Base-by-base conservation (phyloP, 2,329 filamentous ascomycete species). In the Phaeosphaeriaceae sp. region DNA sequence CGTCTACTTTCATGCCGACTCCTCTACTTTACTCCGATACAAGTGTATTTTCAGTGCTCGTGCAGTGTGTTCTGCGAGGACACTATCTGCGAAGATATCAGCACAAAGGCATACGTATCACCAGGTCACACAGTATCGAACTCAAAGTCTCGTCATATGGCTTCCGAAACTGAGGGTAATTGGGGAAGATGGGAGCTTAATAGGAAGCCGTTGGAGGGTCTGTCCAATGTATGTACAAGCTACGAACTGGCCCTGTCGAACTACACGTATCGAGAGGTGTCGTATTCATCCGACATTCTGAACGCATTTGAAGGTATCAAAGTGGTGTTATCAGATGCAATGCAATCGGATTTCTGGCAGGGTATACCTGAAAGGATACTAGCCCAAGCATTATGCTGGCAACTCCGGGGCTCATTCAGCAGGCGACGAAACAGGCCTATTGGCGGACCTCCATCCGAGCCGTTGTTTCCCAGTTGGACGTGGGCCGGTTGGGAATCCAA, bases 391-490 rank as follows among this genome's bases (percentile, higher is more conserved):
- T 26, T 52, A 12, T 42, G 39, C 39, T 47, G 43, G 44, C 36
- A 37, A 26, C n/a, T 38, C 15, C 36, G 18, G 9, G 43, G 42
- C n/a, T 7, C 26, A 16, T 39, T n/a, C 35, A 16, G 35, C 4
- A 28, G 35, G 18, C 17, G 41, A 13, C 12, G 38, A 26, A 26
- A 28, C 3, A 32, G 23, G 3, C 17, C 21, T 11, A 15, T 5
- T 6, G 44, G 18, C 9, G n/a, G n/a, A 9, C 41, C 16, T 21
- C 38, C 39, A 11, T 28, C 23, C 13, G 18, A 32, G 13, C 36
- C 26, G 4, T 35, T 46, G n/a, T 52, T 52, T 18, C 45, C 50
- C 3, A 52, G 45, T 35, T 52, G 50, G 50, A 45, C 29, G 3
- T 52, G 40, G 44, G 45, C 50, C 2, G 45, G 40, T 9, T 52